A percentile compares a stretch with the other conserved stretches of the same genome.
phyloP scores from a whole-genome alignment of 1,284 basidiomycete species.

The Boletellus sp. region DNA sequence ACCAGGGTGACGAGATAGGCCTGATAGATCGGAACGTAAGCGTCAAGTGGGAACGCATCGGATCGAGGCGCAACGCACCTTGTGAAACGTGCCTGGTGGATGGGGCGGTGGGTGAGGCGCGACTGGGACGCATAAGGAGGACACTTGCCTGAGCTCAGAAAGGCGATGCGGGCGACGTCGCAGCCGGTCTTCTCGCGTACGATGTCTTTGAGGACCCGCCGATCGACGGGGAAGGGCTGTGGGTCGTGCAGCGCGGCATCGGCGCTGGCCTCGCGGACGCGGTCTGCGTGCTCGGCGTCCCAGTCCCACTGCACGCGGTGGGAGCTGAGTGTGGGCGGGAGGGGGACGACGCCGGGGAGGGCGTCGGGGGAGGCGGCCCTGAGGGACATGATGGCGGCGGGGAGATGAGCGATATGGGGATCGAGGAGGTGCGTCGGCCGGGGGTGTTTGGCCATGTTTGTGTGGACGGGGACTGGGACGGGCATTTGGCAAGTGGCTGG shows the following conservation, averaged over 20 bases:
- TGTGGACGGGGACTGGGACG: not conserved
- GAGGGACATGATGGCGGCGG: conserved; percentile 12
- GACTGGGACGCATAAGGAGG: conserved; percentile 6
- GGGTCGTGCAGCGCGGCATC: conserved; percentile 57
- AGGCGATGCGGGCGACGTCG: conserved; percentile 65
- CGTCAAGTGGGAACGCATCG: not conserved
- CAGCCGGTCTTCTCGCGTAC: conserved; percentile 63
- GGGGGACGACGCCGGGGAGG: conserved; percentile 4
- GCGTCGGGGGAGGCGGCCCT: conserved; percentile 1
- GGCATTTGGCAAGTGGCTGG: not conserved
- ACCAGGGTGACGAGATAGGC: conserved; percentile 72
- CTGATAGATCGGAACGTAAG: conserved; percentile 35
- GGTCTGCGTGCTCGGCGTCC: conserved; percentile 62
- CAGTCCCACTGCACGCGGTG: conserved; percentile 56
- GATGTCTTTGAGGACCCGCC: conserved; percentile 67
- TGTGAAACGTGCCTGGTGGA: conserved; percentile 79
- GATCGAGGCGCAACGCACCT: conserved; percentile 44
- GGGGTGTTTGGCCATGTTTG: not conserved
- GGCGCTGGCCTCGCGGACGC: conserved; percentile 54
- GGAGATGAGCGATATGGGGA: conserved; percentile 4
- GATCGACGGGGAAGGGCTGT: conserved; percentile 67
- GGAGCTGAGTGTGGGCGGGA: conserved; percentile 9
- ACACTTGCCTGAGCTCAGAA: conserved; percentile 65
- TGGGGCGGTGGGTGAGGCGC: conserved; percentile 2
- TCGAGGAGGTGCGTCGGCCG: not conserved